Evolutionary conservation across 768 basidiomycete species (phyloP).

Genomic region (Boletus huronensis): DNA sequence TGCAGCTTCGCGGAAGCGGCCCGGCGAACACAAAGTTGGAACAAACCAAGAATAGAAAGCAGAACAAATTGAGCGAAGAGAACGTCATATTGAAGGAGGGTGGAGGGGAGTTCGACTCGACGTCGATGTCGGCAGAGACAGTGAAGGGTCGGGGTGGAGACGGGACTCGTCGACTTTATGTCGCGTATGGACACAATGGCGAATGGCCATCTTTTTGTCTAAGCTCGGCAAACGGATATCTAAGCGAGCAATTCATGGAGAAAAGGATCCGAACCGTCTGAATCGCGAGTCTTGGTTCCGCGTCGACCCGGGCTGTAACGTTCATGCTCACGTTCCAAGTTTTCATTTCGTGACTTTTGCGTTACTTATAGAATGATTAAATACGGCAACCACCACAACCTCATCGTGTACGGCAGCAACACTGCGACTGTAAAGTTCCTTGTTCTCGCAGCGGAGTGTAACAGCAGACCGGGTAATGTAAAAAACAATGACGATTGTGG

Average conservation of each 20-base stretch:
- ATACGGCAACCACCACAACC: neutral
- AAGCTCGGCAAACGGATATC: neutral
- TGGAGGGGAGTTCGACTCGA: neutral
- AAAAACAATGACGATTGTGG: neutral
- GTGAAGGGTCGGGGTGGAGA: neutral
- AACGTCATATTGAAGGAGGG: constrained; percentile 10
- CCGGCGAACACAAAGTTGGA: constrained; percentile 8
- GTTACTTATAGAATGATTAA: no score
- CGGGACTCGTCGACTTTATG: constrained; percentile 4
- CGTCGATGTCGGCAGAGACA: neutral
- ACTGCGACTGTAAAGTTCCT: neutral
- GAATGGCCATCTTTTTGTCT: neutral
- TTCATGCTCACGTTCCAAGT: no score
- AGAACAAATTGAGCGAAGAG: neutral
- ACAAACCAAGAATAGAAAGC: constrained; percentile 9
- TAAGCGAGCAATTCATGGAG: neutral
- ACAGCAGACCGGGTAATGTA: neutral
- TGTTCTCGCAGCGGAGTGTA: neutral
- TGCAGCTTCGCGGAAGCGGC: constrained; percentile 15
- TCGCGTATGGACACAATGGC: constrained; percentile 1
- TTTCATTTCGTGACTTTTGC: no score
- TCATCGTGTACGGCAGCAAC: neutral
- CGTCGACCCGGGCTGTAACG: no score
- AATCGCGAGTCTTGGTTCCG: neutral
- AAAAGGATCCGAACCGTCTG: neutral